Base-by-base conservation (phyloP, 495 filamentous ascomycete species). In the Penicillium argentinense region DNA sequence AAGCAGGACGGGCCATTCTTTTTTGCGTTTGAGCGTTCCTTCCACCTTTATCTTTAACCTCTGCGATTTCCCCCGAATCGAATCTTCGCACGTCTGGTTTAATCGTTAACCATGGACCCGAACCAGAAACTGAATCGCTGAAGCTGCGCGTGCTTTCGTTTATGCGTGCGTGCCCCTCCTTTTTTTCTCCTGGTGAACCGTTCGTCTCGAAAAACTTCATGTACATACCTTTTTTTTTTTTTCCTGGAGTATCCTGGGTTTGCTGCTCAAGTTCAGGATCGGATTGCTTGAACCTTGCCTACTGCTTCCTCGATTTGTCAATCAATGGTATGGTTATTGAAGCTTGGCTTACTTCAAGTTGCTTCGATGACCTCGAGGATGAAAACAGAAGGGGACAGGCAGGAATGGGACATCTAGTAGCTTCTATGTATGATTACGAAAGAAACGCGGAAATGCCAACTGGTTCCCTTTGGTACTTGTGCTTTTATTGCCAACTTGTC, bases 391-490 rank as follows among this genome's bases (percentile, higher is more conserved):
- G 49, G 46, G 27, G 48, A 56, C 41, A 29, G 50, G 57, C n/a
- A 21, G 26, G 53, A 47, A 49, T 47, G 61, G 49, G 42, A 40
- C 40, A 51, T 40, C 41, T 29, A 50, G 36, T 26, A 42, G 59
- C 55, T 62, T 60, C 52, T 57, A 30, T 73, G 69, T 73, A 73
- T 65, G 68, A 73, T 71, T 68, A 73, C 56, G 69, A 73, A 63
- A 64, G 59, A 62, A 66, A 73, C 56, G 68, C 56, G 64, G 60
- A 65, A 65, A 67, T 62, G 66, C 47, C 51, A 49, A 62, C 61
- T 58, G 44, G 57, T 39, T 54, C 38, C 36, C 39, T 46, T 22
- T 45, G 49, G 21, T 44, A 17, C 23, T 49, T 39, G 33, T 30
- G 3, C 17, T 36, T 18, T 18, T 19, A n/a, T n/a, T n/a, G n/a